These are phyloP conservation scores for Papiliotrema fonsecae DNA, from an alignment of 1,284 basidiomycete genomes.

Conservation along the genomic window DNA sequence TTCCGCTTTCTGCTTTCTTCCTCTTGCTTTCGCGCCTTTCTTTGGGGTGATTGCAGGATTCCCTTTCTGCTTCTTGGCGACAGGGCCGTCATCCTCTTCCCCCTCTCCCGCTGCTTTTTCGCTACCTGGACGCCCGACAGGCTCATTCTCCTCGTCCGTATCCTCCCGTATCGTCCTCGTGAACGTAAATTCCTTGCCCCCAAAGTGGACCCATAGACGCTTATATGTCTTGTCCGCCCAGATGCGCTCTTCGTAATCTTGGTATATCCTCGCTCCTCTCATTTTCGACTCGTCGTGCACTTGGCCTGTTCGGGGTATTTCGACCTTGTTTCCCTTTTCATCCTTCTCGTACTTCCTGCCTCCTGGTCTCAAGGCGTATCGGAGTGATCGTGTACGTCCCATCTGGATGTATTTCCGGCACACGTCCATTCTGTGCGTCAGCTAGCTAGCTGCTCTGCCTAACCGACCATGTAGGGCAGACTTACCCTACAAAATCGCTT, in stretches of 20 bases:
- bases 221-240: conserved; percentile 22
- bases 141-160: background rate
- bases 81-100: no score
- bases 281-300: conserved; percentile 27
- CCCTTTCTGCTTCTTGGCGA: no score
- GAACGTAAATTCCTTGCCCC: background rate
- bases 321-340: conserved; percentile 2
- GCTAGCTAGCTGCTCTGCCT: background rate
- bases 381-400: conserved; percentile 28
- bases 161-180: background rate
- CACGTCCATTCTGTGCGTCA: conserved; percentile 27
- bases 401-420: conserved; percentile 34
- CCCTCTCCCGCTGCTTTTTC: background rate
- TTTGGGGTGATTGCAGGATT: no score
- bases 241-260: conserved; percentile 12
- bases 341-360: conserved; percentile 24
- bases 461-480: background rate
- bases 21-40: no score
- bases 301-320: conserved; percentile 21
- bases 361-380: conserved; percentile 28
- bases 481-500: conserved; percentile 30
- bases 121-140: no score
- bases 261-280: conserved; percentile 23
- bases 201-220: conserved; percentile 17
- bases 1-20: no score